Conservation (phyloP, 345 rosid species). For the Durio zibethinus region DNA sequence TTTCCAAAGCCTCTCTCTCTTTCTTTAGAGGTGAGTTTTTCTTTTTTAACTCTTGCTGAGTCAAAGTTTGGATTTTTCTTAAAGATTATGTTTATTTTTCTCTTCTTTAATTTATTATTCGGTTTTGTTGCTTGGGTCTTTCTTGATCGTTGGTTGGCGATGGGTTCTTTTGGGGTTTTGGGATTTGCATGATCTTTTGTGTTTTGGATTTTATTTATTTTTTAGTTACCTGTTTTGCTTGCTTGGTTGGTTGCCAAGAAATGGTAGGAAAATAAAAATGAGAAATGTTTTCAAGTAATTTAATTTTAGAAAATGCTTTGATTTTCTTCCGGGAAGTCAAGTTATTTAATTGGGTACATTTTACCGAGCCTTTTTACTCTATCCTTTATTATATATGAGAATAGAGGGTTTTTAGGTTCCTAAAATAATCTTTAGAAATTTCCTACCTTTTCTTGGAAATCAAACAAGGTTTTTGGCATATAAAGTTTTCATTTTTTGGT, state of each 20-base stretch:
- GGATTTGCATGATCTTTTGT: background rate
- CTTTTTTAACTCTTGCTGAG: conserved; percentile 20
- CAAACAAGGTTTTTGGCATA: conserved; percentile 10
- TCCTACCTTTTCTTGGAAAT: conserved; percentile 14
- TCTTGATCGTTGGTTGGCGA: conserved; percentile 7
- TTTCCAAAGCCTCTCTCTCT: background rate
- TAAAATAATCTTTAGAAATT: conserved; percentile 14
- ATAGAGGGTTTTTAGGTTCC: conserved; percentile 13
- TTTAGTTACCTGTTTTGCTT: background rate
- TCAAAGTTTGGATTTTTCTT: conserved; percentile 43
- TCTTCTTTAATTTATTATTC: background rate
- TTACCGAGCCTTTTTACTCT: background rate
- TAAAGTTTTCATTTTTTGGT: conserved; percentile 14
- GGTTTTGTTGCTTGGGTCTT: background rate
- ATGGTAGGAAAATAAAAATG: conserved; percentile 15
- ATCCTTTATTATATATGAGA: background rate
- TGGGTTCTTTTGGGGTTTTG: background rate
- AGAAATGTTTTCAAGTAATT: background rate
- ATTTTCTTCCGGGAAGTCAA: background rate
- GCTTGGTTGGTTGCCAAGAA: conserved; percentile 27
- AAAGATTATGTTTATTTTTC: background rate
- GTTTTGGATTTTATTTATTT: background rate
- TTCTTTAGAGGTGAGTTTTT: conserved; percentile 34
- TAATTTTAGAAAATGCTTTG: background rate
- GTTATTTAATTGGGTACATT: conserved; percentile 11